These are phyloP conservation scores for Psilocybe azurescens DNA, from an alignment of 768 basidiomycete species.

Conservation along the genomic window DNA sequence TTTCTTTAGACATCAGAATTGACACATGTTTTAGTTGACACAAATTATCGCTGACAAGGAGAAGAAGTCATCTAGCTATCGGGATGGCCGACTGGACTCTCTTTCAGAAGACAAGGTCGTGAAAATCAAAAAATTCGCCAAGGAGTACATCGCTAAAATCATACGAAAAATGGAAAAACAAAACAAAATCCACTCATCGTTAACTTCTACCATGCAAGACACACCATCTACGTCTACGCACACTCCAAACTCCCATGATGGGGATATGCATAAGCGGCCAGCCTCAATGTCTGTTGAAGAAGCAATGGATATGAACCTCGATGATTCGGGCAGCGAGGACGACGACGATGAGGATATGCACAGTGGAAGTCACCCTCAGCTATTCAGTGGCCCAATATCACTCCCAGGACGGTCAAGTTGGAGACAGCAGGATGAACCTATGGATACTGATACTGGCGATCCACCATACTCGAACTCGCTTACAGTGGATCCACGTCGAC, in stretches of 20 bases:
- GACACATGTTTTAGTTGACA: constrained; percentile 67
- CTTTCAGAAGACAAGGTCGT: constrained; percentile 85
- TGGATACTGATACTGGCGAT: constrained; percentile 18
- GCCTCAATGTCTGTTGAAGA: constrained; percentile 39
- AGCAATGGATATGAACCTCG: constrained; percentile 39
- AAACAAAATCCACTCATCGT: constrained; percentile 32
- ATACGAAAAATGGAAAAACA: constrained; percentile 69
- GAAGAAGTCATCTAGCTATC: constrained; percentile 86
- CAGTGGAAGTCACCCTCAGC: neutral
- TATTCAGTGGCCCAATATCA: neutral
- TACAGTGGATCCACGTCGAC: constrained; percentile 23
- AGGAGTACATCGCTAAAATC: constrained; percentile 89
- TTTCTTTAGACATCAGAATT: neutral
- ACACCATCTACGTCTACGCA: constrained; percentile 46
- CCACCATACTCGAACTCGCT: neutral
- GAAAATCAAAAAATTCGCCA: constrained; percentile 93
- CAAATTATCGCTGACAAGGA: constrained; percentile 92
- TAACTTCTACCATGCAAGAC: constrained; percentile 21
- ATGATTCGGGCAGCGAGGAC: constrained; percentile 31
- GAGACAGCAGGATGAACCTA: constrained; percentile 1
- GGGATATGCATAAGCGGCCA: constrained; percentile 20
- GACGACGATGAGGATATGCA: constrained; percentile 27
- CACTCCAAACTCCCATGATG: constrained; percentile 47
- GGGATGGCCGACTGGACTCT: constrained; percentile 70
- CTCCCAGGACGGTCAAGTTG: neutral